A percentile compares a stretch with the other conserved stretches of the same genome.
These are phyloP conservation scores for Castanea sativa DNA, from an alignment of 306 rosid genomes.

Conservation along the genomic window DNA sequence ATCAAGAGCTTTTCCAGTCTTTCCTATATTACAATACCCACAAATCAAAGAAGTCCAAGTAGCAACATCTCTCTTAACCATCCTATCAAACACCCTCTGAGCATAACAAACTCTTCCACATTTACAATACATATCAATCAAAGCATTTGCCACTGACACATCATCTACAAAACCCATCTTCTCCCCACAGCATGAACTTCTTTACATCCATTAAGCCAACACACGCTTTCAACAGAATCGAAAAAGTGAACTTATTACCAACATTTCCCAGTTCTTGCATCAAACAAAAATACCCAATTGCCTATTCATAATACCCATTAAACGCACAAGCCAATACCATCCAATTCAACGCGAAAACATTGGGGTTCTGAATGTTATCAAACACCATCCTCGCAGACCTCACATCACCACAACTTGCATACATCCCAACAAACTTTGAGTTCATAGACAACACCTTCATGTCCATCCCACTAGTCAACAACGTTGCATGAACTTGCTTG, in stretches of 20 bases:
- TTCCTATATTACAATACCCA: conserved; percentile 46
- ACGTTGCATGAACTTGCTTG: conserved; percentile 54
- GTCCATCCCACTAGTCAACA: conserved; percentile 46
- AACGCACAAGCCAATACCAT: conserved; percentile 46
- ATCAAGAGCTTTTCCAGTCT: conserved; percentile 30
- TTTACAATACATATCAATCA: conserved; percentile 63
- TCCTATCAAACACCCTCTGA: conserved; percentile 44
- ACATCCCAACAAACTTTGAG: conserved; percentile 67
- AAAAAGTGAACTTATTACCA: conserved; percentile 50
- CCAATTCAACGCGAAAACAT: conserved; percentile 71
- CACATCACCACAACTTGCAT: conserved; percentile 52
- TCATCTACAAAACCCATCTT: conserved; percentile 43
- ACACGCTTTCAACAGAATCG: conserved; percentile 51
- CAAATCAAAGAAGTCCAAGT: conserved; percentile 65
- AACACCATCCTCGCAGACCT: conserved; percentile 38
- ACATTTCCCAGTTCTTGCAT: conserved; percentile 39
- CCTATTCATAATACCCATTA: conserved; percentile 46
- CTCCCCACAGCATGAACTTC: conserved; percentile 52
- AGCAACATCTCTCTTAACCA: conserved; percentile 53
- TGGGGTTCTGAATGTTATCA: conserved; percentile 33
- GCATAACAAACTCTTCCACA: conserved; percentile 48
- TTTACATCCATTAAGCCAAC: conserved; percentile 61
- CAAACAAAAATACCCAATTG: conserved; percentile 38
- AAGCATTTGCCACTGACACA: conserved; percentile 40
- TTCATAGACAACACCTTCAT: conserved; percentile 38